phyloP scores from a whole-genome alignment of 768 basidiomycete species.

The Trametopsis cervina region DNA sequence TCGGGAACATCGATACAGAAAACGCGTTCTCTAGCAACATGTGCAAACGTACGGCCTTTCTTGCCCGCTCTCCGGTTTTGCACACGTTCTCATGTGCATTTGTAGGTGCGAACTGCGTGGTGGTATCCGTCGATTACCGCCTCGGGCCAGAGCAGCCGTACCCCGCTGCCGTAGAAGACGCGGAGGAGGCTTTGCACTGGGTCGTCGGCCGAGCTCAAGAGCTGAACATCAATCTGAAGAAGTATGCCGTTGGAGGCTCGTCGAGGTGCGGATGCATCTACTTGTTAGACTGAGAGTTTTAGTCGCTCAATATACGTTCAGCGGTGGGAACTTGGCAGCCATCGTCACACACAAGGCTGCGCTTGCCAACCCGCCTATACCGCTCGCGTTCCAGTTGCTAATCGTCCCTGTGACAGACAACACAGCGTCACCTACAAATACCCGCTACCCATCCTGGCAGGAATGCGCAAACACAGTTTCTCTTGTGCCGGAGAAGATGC shows the following conservation, averaged over 20 bases:
- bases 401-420: conserved; percentile 72
- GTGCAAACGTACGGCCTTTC: conserved; percentile 39
- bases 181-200: conserved; percentile 62
- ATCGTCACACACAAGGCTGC: conserved; percentile 59
- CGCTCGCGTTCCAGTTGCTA: conserved; percentile 54
- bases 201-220: conserved; percentile 34
- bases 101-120: conserved; percentile 53
- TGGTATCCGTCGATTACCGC: conserved; percentile 64
- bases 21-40: conserved; percentile 56
- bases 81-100: neutral
- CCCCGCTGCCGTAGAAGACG: conserved; percentile 66
- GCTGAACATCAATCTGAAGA: conserved; percentile 42
- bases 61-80: neutral
- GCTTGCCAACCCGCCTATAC: conserved; percentile 39
- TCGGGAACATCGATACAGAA: conserved; percentile 57
- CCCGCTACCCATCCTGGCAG: conserved; percentile 42
- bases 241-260: conserved; percentile 66
- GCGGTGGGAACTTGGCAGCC: conserved; percentile 67
- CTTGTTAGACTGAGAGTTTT: too few relatives aligned
- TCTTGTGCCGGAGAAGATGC: conserved; percentile 57
- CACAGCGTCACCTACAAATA: conserved; percentile 40
- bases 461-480: conserved; percentile 52
- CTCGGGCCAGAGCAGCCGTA: conserved; percentile 67
- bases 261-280: conserved; percentile 60
- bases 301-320: conserved; percentile 22